Percentiles rank a stretch among this genome's conserved stretches.
Evolutionary conservation across 257 asterid species (phyloP).

Genomic region (Echium plantagineum): DNA sequence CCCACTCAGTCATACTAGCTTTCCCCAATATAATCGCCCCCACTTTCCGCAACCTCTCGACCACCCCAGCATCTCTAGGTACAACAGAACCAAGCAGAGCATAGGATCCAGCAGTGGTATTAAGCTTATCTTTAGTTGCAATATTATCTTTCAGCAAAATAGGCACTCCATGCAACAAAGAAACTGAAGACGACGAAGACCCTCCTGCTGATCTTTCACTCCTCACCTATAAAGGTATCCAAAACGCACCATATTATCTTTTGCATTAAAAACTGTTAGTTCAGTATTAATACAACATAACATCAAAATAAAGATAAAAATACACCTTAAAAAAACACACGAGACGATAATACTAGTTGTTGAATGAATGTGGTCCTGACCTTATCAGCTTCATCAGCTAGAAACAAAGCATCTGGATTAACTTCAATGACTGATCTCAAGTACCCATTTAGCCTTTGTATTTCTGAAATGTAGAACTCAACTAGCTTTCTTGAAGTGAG

Average conservation of each 20-base stretch:
- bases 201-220: neutral
- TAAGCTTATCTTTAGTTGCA: conserved; percentile 46
- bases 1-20: conserved; percentile 72
- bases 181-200: neutral
- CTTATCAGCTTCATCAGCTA: conserved; percentile 36
- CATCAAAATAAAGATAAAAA: too few species aligned
- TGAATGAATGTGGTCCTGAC: neutral
- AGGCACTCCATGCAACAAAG: conserved; percentile 50
- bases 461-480: conserved; percentile 35
- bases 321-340: too few species aligned
- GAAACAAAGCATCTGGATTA: conserved; percentile 37
- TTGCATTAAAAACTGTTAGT: too few species aligned
- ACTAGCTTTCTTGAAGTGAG: conserved; percentile 34
- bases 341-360: too few species aligned
- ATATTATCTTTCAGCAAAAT: conserved; percentile 69
- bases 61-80: conserved; percentile 59
- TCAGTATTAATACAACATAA: too few species aligned
- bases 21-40: conserved; percentile 77
- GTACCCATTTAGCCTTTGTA: conserved; percentile 32
- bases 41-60: conserved; percentile 40
- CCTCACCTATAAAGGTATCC: too few species aligned
- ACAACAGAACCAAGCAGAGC: conserved; percentile 48
- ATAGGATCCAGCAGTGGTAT: conserved; percentile 56
- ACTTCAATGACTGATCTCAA: conserved; percentile 42
- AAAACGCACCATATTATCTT: too few species aligned